These are phyloP conservation scores for Serendipita sp. DNA, from an alignment of 768 basidiomycete species.

Conservation along the genomic window DNA sequence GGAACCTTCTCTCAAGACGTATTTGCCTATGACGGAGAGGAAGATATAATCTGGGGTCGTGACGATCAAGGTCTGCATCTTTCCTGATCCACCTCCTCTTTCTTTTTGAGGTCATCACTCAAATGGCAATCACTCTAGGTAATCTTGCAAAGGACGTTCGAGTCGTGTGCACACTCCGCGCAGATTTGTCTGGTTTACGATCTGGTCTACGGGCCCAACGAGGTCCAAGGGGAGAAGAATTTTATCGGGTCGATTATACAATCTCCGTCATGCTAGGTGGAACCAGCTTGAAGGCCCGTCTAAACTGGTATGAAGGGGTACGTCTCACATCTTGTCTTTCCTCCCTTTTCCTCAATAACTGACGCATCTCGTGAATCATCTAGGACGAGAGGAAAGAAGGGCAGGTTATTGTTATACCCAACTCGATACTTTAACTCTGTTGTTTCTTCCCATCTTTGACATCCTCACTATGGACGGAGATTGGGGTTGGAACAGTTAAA, in stretches of 20 bases:
- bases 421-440: no score
- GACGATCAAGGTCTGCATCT: background rate
- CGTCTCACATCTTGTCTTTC: background rate
- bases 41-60: background rate
- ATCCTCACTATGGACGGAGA: no score
- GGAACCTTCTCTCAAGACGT: slow-evolving; percentile 4
- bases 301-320: slow-evolving; percentile 1
- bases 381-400: no score
- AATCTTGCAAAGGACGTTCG: background rate
- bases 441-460: no score
- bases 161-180: background rate
- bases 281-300: background rate
- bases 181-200: background rate
- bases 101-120: no score
- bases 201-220: background rate
- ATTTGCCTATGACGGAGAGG: slow-evolving; percentile 2
- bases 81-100: no score
- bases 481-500: no score
- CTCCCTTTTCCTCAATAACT: background rate
- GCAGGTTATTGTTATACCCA: no score
- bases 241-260: background rate
- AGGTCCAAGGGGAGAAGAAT: slow-evolving; percentile 1
- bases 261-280: background rate
- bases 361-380: no score
- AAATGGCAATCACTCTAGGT: background rate